Percentiles rank a stretch among this genome's conserved stretches.
These are phyloP conservation scores for Combretum micranthum DNA, from an alignment of 345 rosid species.

Conservation along the genomic window DNA sequence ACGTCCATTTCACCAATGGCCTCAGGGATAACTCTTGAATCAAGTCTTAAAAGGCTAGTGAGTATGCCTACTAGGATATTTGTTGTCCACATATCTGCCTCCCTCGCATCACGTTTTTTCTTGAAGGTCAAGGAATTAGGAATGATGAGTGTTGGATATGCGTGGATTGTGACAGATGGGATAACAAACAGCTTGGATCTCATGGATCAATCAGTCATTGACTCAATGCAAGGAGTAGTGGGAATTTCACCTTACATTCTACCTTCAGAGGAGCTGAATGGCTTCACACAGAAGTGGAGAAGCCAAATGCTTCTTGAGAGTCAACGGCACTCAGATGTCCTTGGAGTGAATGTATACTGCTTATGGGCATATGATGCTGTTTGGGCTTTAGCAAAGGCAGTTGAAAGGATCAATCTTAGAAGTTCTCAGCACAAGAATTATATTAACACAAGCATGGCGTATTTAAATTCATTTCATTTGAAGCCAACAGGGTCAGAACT, in stretches of 20 bases:
- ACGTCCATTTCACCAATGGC: constrained; percentile 4
- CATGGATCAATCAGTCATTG: background rate
- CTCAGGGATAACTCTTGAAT: too few species aligned
- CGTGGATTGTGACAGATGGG: constrained; percentile 16
- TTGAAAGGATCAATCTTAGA: constrained; percentile 14
- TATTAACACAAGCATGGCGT: background rate
- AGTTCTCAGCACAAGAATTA: constrained; percentile 7
- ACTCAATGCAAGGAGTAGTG: constrained; percentile 23
- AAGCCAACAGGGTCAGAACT: constrained; percentile 23
- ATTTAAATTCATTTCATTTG: constrained; percentile 11
- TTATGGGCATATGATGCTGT: constrained; percentile 39
- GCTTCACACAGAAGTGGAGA: constrained; percentile 10
- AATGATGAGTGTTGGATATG: constrained; percentile 22
- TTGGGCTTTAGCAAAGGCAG: constrained; percentile 30
- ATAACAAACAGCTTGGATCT: constrained; percentile 5
- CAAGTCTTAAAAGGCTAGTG: too few species aligned
- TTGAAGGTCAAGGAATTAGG: background rate
- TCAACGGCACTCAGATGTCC: background rate
- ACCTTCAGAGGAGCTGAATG: background rate
- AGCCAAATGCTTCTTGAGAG: background rate
- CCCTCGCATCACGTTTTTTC: constrained; percentile 9
- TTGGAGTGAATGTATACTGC: constrained; percentile 7
- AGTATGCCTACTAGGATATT: background rate
- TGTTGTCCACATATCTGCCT: constrained; percentile 11
- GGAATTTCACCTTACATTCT: constrained; percentile 17